phyloP scores from a whole-genome alignment of 805 yeast species.

The Isabelozyma heimii region DNA sequence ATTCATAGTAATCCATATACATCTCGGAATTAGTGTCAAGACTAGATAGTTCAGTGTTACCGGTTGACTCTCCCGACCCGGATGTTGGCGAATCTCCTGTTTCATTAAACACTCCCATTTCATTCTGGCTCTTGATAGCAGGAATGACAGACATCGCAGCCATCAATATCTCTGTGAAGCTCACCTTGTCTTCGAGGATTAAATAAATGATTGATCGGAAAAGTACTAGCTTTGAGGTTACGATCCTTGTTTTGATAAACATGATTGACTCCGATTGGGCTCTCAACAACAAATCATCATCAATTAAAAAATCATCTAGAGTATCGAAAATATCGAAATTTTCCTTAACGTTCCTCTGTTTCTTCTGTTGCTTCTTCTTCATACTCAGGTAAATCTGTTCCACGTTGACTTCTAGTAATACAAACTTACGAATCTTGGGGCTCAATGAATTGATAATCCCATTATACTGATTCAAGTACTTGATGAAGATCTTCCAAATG shows the following conservation, averaged over 20 bases:
- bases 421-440: conserved; percentile 31
- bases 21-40: conserved; percentile 2
- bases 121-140: not conserved
- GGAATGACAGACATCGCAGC: conserved; percentile 19
- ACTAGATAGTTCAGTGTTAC: conserved; percentile 3
- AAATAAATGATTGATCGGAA: conserved; percentile 35
- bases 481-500: conserved; percentile 26
- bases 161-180: conserved; percentile 21
- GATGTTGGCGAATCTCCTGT: conserved; percentile 8
- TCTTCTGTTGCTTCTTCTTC: conserved; percentile 18
- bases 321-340: conserved; percentile 15
- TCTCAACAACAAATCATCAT: conserved; percentile 28
- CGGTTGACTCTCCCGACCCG: not conserved
- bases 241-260: conserved; percentile 36
- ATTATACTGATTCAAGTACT: conserved; percentile 35
- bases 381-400: conserved; percentile 26
- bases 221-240: conserved; percentile 28
- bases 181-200: conserved; percentile 26
- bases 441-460: conserved; percentile 35
- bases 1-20: conserved; percentile 15
- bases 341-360: conserved; percentile 5
- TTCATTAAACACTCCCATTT: not conserved
- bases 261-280: conserved; percentile 37
- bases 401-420: conserved; percentile 28
- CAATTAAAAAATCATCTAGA: conserved; percentile 32